Evolutionary conservation across 2,329 filamentous ascomycete species (phyloP).

Genomic region (Orbilia javanica): DNA sequence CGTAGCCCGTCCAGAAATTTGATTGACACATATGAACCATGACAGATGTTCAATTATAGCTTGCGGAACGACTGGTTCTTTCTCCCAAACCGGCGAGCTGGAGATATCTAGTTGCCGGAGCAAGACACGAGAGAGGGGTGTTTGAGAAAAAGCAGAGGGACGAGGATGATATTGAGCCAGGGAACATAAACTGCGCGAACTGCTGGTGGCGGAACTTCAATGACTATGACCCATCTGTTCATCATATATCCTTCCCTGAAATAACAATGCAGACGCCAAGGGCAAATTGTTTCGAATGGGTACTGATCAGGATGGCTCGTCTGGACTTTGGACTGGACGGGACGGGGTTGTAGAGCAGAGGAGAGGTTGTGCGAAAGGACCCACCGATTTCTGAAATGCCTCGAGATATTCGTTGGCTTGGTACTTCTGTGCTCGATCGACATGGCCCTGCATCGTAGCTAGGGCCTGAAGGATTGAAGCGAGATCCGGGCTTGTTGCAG

Average conservation of each 20-base stretch:
- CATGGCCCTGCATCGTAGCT: constrained; percentile 87
- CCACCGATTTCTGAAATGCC: constrained; percentile 96
- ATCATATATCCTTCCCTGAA: constrained; percentile 44
- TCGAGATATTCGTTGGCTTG: constrained; percentile 92
- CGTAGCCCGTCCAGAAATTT: constrained; percentile 56
- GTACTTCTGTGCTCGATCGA: constrained; percentile 83
- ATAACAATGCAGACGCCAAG: constrained; percentile 52
- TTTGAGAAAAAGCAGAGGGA: constrained; percentile 43
- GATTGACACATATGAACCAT: constrained; percentile 39
- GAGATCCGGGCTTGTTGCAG: constrained; percentile 77
- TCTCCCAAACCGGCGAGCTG: constrained; percentile 35
- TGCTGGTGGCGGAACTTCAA: constrained; percentile 51
- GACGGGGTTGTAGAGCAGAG: constrained; percentile 57
- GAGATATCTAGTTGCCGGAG: constrained; percentile 37
- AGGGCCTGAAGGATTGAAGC: constrained; percentile 88
- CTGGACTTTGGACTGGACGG: constrained; percentile 50
- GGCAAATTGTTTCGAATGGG: constrained; percentile 49
- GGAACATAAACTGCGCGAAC: constrained; percentile 52
- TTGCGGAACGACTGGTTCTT: constrained; percentile 40
- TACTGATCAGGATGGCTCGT: constrained; percentile 55
- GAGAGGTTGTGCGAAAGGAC: constrained; percentile 65
- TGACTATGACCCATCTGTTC: constrained; percentile 45
- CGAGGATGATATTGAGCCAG: constrained; percentile 47
- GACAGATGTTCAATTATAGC: constrained; percentile 40
- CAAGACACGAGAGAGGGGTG: constrained; percentile 30